Percentiles rank a stretch among this genome's conserved stretches.
phyloP scores from a whole-genome alignment of 2,329 filamentous ascomycete genomes.

The Cladophialophora immunda region DNA sequence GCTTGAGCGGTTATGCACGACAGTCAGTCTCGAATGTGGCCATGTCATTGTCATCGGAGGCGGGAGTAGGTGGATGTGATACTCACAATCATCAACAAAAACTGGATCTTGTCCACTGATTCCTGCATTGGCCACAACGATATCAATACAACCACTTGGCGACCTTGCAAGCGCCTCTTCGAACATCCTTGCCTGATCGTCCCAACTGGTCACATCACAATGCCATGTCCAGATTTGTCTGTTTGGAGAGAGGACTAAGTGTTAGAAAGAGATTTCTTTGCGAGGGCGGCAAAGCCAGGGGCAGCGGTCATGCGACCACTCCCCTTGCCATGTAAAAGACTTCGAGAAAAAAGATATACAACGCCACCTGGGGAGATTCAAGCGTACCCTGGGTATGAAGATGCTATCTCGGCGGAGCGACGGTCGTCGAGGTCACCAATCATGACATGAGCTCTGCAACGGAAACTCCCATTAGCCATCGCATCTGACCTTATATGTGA shows the following conservation, averaged over 20 bases:
- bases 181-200: slow-evolving; percentile 71
- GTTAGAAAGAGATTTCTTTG: too few relatives aligned
- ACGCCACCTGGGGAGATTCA: neutral
- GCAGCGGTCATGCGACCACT: too few relatives aligned
- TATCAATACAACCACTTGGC: slow-evolving; percentile 64
- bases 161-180: slow-evolving; percentile 63
- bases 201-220: slow-evolving; percentile 70
- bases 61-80: neutral
- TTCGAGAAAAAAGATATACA: neutral
- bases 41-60: neutral
- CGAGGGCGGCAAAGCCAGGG: too few relatives aligned
- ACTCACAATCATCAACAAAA: slow-evolving; percentile 33
- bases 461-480: slow-evolving; percentile 2
- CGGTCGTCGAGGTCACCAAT: slow-evolving; percentile 49
- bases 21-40: neutral
- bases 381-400: slow-evolving; percentile 10
- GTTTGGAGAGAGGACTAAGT: neutral
- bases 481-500: neutral
- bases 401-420: slow-evolving; percentile 43
- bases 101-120: slow-evolving; percentile 55
- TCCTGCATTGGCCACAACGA: slow-evolving; percentile 73
- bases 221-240: slow-evolving; percentile 23
- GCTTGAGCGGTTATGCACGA: neutral
- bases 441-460: slow-evolving; percentile 31
- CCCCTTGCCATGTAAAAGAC: neutral